Base-by-base conservation (phyloP, 495 filamentous ascomycete species). In the Penicillium lagena region DNA sequence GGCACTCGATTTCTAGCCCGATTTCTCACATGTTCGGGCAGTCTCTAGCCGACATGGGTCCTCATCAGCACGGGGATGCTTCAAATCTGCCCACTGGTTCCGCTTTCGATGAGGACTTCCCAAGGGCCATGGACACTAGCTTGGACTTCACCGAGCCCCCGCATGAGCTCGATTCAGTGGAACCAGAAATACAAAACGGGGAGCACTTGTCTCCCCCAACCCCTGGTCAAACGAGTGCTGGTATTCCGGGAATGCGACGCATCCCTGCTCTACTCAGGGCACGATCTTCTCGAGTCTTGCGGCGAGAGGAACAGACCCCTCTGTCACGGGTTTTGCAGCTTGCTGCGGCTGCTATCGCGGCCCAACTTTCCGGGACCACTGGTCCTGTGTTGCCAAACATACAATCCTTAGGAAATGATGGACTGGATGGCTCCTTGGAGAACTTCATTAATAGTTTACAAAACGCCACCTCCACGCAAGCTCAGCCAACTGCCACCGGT, bases 321-420 rank as follows among this genome's bases (percentile, higher is more conserved):
- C 54, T 80, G 12, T 78, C 78, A 29, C 71, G 75, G 28, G 71
- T 81, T 12, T 60, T 82, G 27, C 79, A 78, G 29, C 66, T 81
- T 37, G 77, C 78, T 28, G 78, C 78, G n/a, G 69, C 77, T 15
- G 75, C 75, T 8, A 79, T 80, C 40, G 78, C 78, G 37, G 76
- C 78, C 33, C 79, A 80, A 42, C 69, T 81, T 42, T 80, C 79
- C 30, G 78, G 78, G 11, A 67, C 62, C 29, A 65, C 70, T 29
- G 73, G 75, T 12, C 75, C 78, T 42, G 68, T 70, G 2, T 56
- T 79, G 40, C 75, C 75, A 42, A 75, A 80, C 41, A 75, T 80
- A n/a, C 76, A 79, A 46, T 65, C 79, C 39, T 54, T 81, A 13
- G 78, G 76, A 6, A 73, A 76, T 37, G 76, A 79, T 47, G 75